Evolutionary conservation across 306 rosid genomes (phyloP).

Genomic region (Acacia melanoxylon): DNA sequence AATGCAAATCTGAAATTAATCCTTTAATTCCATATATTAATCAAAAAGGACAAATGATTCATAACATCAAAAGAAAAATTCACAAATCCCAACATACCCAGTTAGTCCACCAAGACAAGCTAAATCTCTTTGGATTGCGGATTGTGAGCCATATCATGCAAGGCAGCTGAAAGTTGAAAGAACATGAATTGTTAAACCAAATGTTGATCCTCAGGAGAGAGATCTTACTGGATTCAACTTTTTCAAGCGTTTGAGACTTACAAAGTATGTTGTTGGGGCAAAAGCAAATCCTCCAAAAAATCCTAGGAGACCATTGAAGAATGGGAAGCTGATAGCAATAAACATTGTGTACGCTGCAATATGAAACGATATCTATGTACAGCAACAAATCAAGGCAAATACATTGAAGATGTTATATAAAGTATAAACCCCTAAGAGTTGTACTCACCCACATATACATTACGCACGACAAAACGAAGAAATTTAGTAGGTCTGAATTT

Average conservation of each 20-base stretch:
- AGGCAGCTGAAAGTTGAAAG: conserved; percentile 65
- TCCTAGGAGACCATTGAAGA: conserved; percentile 67
- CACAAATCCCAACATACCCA: conserved; percentile 46
- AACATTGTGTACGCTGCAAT: conserved; percentile 79
- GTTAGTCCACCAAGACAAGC: conserved; percentile 81
- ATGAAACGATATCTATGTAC: background rate
- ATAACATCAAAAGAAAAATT: background rate
- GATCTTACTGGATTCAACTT: background rate
- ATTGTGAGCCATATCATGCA: conserved; percentile 83
- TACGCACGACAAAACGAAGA: conserved; percentile 73
- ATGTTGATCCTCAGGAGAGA: background rate
- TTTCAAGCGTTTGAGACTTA: conserved; percentile 38
- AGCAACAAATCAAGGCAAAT: background rate
- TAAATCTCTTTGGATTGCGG: conserved; percentile 65
- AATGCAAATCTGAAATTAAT: conserved; percentile 65
- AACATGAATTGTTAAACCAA: background rate
- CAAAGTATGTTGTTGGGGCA: conserved; percentile 88
- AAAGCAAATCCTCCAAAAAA: conserved; percentile 94
- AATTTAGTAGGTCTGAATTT: conserved; percentile 46
- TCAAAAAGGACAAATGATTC: background rate
- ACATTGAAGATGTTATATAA: background rate
- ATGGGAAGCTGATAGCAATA: conserved; percentile 73
- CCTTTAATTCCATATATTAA: background rate
- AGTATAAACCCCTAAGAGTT: background rate
- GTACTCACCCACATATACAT: conserved; percentile 67